A percentile compares a stretch with the other conserved stretches of the same genome.
phyloP scores from a whole-genome alignment of 805 yeast genomes.

The Saturnispora saitoi region DNA sequence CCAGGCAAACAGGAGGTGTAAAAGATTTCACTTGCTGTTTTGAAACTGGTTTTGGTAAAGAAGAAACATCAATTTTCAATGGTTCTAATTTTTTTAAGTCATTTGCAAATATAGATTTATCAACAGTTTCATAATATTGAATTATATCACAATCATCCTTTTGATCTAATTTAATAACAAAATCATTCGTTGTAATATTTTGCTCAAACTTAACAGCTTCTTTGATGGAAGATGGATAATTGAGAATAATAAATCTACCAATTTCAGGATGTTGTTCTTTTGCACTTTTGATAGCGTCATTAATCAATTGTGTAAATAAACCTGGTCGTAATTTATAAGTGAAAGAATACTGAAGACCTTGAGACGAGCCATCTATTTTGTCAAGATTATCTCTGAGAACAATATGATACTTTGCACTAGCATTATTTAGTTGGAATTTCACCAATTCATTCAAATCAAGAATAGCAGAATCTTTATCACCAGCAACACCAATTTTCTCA shows the following conservation, averaged over 20 bases:
- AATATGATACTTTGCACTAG: slow-evolving; percentile 37
- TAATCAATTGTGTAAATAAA: slow-evolving; percentile 41
- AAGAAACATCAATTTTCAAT: slow-evolving; percentile 1
- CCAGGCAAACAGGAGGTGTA: not conserved
- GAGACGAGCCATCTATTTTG: slow-evolving; percentile 20
- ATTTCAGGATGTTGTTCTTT: slow-evolving; percentile 26
- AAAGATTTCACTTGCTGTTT: not conserved
- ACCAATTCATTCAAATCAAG: slow-evolving; percentile 46
- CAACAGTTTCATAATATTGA: slow-evolving; percentile 60
- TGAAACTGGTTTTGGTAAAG: not conserved
- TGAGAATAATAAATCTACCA: slow-evolving; percentile 42
- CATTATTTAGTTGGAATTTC: slow-evolving; percentile 32
- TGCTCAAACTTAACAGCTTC: slow-evolving; percentile 71
- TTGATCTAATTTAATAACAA: slow-evolving; percentile 29
- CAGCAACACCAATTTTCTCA: slow-evolving; percentile 10
- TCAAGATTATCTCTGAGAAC: slow-evolving; percentile 39
- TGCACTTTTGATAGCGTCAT: slow-evolving; percentile 26
- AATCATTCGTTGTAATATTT: slow-evolving; percentile 45
- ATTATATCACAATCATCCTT: slow-evolving; percentile 40
- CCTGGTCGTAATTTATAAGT: slow-evolving; percentile 33
- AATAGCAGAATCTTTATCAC: slow-evolving; percentile 20
- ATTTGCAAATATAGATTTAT: slow-evolving; percentile 33
- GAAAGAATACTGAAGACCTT: slow-evolving; percentile 24
- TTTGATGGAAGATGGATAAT: slow-evolving; percentile 53
- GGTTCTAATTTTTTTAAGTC: slow-evolving; percentile 14